Conservation (phyloP, 805 yeast species). For the Myxozyma neotropica region DNA sequence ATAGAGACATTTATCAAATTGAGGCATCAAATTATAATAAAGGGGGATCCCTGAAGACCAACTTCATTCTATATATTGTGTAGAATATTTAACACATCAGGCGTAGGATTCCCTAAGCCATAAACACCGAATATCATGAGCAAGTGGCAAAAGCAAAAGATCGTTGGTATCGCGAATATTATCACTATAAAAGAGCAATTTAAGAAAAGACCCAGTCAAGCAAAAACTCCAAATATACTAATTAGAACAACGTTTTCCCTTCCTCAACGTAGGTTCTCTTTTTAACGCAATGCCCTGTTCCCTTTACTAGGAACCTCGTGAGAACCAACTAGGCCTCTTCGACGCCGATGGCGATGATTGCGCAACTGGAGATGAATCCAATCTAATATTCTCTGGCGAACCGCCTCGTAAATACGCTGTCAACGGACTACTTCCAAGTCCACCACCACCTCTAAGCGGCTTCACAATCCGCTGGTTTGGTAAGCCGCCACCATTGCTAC, state of each 20-base stretch:
- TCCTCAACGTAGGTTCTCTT: too few relatives aligned
- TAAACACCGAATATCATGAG: too few relatives aligned
- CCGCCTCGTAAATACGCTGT: constrained; percentile 4
- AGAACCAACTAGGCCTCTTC: constrained; percentile 17
- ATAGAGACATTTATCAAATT: too few relatives aligned
- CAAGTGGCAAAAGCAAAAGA: too few relatives aligned
- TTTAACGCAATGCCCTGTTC: too few relatives aligned
- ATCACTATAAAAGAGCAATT: background rate
- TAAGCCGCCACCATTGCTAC: background rate
- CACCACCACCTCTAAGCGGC: constrained; percentile 60
- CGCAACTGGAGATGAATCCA: constrained; percentile 5
- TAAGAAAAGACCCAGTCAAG: too few relatives aligned
- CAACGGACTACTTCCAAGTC: constrained; percentile 21
- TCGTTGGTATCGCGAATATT: too few relatives aligned
- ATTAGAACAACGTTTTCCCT: background rate
- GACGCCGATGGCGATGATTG: constrained; percentile 8
- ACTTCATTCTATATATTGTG: too few relatives aligned
- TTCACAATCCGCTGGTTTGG: constrained; percentile 55
- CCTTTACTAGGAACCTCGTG: background rate
- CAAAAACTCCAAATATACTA: background rate
- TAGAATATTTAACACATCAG: too few relatives aligned
- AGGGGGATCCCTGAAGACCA: too few relatives aligned
- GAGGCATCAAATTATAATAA: too few relatives aligned
- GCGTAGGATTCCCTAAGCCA: too few relatives aligned
- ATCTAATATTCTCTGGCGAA: background rate